A percentile compares a stretch with the other conserved stretches of the same genome.
phyloP scores from a whole-genome alignment of 2,329 filamentous ascomycete genomes.

The Pseudogymnoascus sp. region DNA sequence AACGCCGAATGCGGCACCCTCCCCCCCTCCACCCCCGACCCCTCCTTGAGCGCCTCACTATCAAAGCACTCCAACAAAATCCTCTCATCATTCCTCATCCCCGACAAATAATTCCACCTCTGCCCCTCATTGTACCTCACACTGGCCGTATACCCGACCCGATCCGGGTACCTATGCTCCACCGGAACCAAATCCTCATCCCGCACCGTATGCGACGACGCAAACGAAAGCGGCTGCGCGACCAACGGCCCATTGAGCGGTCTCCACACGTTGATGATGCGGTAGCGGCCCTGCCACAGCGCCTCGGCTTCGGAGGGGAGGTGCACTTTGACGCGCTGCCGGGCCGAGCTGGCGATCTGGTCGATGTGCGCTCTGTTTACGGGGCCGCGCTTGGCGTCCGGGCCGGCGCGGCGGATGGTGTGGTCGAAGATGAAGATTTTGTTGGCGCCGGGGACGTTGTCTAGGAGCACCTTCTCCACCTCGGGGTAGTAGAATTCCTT shows the following conservation, averaged over 20 bases:
- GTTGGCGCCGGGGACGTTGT: constrained; percentile 56
- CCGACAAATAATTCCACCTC: constrained; percentile 28
- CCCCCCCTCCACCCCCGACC: constrained; percentile 42
- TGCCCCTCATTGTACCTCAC: constrained; percentile 25
- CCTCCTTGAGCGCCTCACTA: constrained; percentile 37
- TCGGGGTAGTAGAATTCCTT: constrained; percentile 73
- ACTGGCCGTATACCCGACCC: constrained; percentile 26
- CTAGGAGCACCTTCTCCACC: constrained; percentile 62
- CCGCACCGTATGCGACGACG: constrained; percentile 21
- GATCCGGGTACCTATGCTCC: constrained; percentile 26
- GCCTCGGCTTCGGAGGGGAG: constrained; percentile 54
- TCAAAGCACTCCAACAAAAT: constrained; percentile 29
- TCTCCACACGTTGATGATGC: constrained; percentile 80
- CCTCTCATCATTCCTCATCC: constrained; percentile 28
- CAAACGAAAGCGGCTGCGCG: constrained; percentile 24
- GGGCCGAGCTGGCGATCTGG: constrained; percentile 61
- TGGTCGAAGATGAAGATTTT: constrained; percentile 76
- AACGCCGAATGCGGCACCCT: constrained; percentile 70
- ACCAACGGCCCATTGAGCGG: constrained; percentile 27
- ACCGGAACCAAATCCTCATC: constrained; percentile 27
- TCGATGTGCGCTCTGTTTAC: constrained; percentile 74
- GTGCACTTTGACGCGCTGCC: constrained; percentile 61
- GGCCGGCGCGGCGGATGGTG: constrained; percentile 63
- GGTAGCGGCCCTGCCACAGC: constrained; percentile 60
- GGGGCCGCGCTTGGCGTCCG: constrained; percentile 54